Conservation (phyloP, 2,329 filamentous ascomycete species). For the Arthrobotrys entomopaga region DNA sequence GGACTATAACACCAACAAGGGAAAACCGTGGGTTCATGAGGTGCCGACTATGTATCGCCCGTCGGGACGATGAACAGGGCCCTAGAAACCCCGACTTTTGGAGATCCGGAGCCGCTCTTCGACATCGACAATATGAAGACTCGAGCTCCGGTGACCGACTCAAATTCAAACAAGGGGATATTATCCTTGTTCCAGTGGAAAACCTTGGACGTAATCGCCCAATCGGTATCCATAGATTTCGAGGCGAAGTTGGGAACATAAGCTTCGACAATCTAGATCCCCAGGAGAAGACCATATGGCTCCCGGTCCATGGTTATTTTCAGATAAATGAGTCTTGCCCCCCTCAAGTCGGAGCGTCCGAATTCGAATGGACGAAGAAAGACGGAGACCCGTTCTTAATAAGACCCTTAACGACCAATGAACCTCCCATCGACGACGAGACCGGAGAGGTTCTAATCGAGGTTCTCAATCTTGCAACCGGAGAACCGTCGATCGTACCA, state of each 20-base stretch:
- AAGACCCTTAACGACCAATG: slow-evolving; percentile 1
- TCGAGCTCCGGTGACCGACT: background rate
- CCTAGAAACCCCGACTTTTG: background rate
- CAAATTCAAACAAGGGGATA: slow-evolving; percentile 32
- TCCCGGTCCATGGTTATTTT: slow-evolving; percentile 34
- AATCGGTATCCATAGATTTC: slow-evolving; percentile 30
- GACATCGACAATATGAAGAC: slow-evolving; percentile 23
- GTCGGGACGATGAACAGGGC: slow-evolving; percentile 2
- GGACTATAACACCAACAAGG: background rate
- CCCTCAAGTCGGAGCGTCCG: background rate
- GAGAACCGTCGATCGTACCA: slow-evolving; percentile 13
- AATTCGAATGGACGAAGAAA: slow-evolving; percentile 21
- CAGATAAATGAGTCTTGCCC: slow-evolving; percentile 3
- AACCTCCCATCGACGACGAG: background rate
- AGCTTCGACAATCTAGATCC: slow-evolving; percentile 26
- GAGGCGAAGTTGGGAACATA: slow-evolving; percentile 38
- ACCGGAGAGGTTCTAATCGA: slow-evolving; percentile 9
- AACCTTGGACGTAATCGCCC: slow-evolving; percentile 29
- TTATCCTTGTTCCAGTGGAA: slow-evolving; percentile 36
- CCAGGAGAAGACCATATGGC: background rate
- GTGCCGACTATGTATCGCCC: slow-evolving; percentile 31
- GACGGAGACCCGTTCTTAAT: slow-evolving; percentile 42
- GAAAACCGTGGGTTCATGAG: slow-evolving; percentile 8
- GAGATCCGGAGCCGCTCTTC: slow-evolving; percentile 4
- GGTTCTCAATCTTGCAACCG: slow-evolving; percentile 43